phyloP scores from a whole-genome alignment of 257 asterid species.

The Fraxinus excelsior region DNA sequence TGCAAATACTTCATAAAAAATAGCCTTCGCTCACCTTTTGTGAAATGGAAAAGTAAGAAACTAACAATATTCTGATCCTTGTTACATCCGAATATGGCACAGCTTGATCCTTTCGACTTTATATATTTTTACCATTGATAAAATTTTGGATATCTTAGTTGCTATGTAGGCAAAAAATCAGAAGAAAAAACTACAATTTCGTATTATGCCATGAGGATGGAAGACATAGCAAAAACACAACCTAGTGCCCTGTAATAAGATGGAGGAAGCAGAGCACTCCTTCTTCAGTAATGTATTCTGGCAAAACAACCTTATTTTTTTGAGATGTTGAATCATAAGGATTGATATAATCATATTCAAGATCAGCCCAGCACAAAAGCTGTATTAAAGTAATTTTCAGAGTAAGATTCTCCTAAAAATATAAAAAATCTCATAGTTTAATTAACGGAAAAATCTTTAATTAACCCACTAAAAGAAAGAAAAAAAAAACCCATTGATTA shows the following conservation, averaged over 20 bases:
- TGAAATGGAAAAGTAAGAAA: neutral
- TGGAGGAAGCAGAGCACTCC: slow-evolving; percentile 70
- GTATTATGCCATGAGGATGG: slow-evolving; percentile 68
- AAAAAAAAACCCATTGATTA: no score
- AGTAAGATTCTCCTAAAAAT: slow-evolving; percentile 26
- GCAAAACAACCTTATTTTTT: slow-evolving; percentile 67
- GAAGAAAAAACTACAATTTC: slow-evolving; percentile 52
- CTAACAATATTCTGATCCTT: neutral
- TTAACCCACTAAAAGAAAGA: no score
- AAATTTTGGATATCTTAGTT: neutral
- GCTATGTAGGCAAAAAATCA: slow-evolving; percentile 16
- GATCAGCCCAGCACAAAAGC: slow-evolving; percentile 90
- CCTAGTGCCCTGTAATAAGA: slow-evolving; percentile 81
- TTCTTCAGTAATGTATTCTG: slow-evolving; percentile 68
- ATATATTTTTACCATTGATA: neutral
- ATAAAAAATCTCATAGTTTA: no score
- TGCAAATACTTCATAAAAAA: neutral
- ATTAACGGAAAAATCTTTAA: no score
- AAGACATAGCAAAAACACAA: slow-evolving; percentile 64
- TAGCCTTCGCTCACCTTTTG: neutral
- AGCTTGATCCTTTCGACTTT: neutral
- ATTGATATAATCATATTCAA: slow-evolving; percentile 80
- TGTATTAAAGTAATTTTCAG: slow-evolving; percentile 39
- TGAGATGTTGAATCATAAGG: slow-evolving; percentile 84
- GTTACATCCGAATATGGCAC: neutral